Evolutionary conservation across 1,139 yeast genomes (phyloP).

Genomic region (Candida sp.): DNA sequence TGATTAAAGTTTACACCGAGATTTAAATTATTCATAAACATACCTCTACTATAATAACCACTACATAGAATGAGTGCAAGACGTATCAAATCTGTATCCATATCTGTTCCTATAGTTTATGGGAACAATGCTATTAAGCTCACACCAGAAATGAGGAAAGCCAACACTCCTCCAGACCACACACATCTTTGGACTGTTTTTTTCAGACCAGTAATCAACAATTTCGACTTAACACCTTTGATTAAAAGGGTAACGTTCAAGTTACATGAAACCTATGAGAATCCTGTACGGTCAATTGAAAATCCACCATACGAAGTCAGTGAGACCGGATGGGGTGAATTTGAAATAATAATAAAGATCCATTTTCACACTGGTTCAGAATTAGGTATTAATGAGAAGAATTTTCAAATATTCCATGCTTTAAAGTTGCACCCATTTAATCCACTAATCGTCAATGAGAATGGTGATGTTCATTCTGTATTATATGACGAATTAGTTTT

Average conservation of each 20-base stretch:
- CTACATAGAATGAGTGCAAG: conserved; percentile 13
- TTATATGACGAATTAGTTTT: conserved; percentile 90
- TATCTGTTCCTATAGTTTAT: conserved; percentile 80
- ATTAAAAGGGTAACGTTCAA: conserved; percentile 92
- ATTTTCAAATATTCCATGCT: conserved; percentile 82
- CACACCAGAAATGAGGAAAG: conserved; percentile 56
- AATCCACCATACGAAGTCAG: conserved; percentile 92
- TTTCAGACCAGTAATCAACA: conserved; percentile 77
- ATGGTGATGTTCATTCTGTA: conserved; percentile 58
- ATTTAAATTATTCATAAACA: no score
- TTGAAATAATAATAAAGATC: conserved; percentile 84
- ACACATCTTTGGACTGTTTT: conserved; percentile 97
- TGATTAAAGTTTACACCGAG: no score
- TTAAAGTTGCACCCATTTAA: conserved; percentile 89
- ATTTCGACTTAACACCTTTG: conserved; percentile 72
- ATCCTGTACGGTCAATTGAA: conserved; percentile 80
- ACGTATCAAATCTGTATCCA: conserved; percentile 64
- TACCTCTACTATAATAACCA: no score
- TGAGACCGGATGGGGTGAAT: conserved; percentile 99
- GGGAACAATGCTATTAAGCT: conserved; percentile 85
- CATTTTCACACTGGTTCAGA: conserved; percentile 80
- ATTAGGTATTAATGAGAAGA: conserved; percentile 69
- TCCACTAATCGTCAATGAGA: conserved; percentile 34
- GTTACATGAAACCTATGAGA: conserved; percentile 90
- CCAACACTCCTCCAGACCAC: conserved; percentile 81